Percentiles rank a stretch among this genome's conserved stretches.
These are phyloP conservation scores for Thuidium tamariscinum DNA, from an alignment of 225 moss, liverwort and hornwort genomes.

Conservation along the genomic window DNA sequence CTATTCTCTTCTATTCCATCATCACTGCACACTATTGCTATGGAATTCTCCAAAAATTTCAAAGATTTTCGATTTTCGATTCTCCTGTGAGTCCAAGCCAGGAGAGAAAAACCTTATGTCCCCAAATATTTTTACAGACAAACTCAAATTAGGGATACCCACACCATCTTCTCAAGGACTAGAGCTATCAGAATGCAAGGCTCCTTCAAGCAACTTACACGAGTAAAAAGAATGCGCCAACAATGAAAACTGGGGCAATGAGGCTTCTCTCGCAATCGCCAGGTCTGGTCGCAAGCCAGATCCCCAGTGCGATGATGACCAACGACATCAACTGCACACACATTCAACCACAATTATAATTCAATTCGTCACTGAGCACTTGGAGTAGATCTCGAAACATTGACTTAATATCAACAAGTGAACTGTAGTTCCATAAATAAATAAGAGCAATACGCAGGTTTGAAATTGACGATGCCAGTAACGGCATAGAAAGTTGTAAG, in stretches of 20 bases:
- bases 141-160: neutral
- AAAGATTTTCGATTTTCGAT: neutral
- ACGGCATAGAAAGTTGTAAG: neutral
- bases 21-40: neutral
- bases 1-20: neutral
- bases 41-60: neutral
- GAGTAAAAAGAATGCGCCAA: conserved; percentile 22
- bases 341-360: neutral
- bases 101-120: neutral
- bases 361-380: neutral
- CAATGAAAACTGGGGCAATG: conserved; percentile 9
- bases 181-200: too few relatives aligned
- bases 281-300: conserved; percentile 34
- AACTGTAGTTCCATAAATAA: neutral
- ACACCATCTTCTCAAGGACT: neutral
- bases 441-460: neutral
- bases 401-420: neutral
- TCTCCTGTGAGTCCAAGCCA: neutral
- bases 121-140: neutral
- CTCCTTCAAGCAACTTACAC: conserved; percentile 1
- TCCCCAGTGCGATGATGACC: conserved; percentile 15
- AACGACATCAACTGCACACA: conserved; percentile 19
- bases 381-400: neutral
- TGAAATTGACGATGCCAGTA: neutral
- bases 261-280: conserved; percentile 27